These are phyloP conservation scores for Rhizopus sp. DNA, from an alignment of 371 early-diverging fungal genomes.

Conservation along the genomic window DNA sequence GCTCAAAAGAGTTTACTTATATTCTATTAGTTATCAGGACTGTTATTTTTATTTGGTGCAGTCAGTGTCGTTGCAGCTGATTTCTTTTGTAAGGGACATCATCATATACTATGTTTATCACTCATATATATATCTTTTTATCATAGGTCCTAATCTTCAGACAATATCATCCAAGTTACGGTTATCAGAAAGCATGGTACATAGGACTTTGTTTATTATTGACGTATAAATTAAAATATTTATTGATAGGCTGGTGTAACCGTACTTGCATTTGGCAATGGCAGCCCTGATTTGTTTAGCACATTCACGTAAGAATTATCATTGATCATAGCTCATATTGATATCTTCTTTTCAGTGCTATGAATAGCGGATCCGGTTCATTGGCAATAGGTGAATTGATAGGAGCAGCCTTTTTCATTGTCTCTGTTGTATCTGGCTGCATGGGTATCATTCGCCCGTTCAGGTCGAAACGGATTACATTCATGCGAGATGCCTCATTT, in stretches of 20 bases:
- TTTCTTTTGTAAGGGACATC: slow-evolving; percentile 60
- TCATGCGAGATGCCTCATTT: slow-evolving; percentile 74
- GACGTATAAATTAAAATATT: slow-evolving; percentile 3
- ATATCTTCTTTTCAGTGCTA: slow-evolving; percentile 49
- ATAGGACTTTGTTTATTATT: background rate
- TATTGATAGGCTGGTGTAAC: slow-evolving; percentile 80
- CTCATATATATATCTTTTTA: background rate
- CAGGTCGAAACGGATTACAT: slow-evolving; percentile 60
- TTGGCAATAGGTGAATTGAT: slow-evolving; percentile 83
- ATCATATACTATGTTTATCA: too few species aligned
- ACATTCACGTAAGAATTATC: slow-evolving; percentile 54
- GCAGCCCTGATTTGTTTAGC: slow-evolving; percentile 80
- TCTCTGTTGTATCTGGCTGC: slow-evolving; percentile 72
- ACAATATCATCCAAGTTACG: slow-evolving; percentile 60
- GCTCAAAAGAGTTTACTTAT: background rate
- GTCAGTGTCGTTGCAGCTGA: slow-evolving; percentile 70
- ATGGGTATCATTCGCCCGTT: slow-evolving; percentile 74
- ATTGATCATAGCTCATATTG: background rate
- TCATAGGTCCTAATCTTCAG: slow-evolving; percentile 57
- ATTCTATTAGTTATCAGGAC: slow-evolving; percentile 27
- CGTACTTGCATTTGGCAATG: slow-evolving; percentile 85
- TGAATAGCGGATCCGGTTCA: slow-evolving; percentile 71
- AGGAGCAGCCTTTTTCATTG: slow-evolving; percentile 79
- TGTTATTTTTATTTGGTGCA: slow-evolving; percentile 58
- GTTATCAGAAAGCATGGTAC: slow-evolving; percentile 70